These are phyloP conservation scores for Populus tomentosa DNA, from an alignment of 441 rosid species.

Conservation along the genomic window DNA sequence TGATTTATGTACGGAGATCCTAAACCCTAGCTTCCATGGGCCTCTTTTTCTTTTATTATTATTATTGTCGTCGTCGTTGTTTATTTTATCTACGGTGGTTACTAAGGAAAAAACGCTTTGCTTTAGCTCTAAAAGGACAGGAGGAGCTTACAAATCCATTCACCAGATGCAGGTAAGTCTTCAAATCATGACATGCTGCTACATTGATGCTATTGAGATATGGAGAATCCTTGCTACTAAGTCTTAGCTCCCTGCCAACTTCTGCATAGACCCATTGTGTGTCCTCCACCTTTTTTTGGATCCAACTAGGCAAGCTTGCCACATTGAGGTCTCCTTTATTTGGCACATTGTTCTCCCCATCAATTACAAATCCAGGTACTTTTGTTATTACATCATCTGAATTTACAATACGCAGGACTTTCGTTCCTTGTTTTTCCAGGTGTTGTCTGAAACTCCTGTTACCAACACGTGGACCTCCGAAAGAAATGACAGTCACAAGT, in stretches of 20 bases:
- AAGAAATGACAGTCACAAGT: slow-evolving; percentile 68
- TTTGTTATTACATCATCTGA: slow-evolving; percentile 70
- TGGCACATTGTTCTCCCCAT: slow-evolving; percentile 23
- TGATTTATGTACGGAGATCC: neutral
- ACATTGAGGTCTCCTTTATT: neutral
- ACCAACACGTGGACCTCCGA: slow-evolving; percentile 86
- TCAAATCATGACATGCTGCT: slow-evolving; percentile 68
- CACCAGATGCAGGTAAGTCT: slow-evolving; percentile 69
- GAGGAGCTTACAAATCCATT: slow-evolving; percentile 63
- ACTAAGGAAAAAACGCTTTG: slow-evolving; percentile 25
- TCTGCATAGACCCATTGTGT: slow-evolving; percentile 68
- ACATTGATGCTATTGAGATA: slow-evolving; percentile 41
- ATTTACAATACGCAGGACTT: slow-evolving; percentile 66
- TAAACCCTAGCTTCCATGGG: neutral
- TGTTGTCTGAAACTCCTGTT: slow-evolving; percentile 46
- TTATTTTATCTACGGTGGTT: neutral
- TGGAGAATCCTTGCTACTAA: slow-evolving; percentile 65
- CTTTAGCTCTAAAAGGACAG: slow-evolving; percentile 59
- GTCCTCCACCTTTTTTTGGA: slow-evolving; percentile 49
- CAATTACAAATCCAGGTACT: slow-evolving; percentile 69
- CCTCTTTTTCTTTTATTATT: too few species aligned
- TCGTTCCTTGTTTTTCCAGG: slow-evolving; percentile 63
- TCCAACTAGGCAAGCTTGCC: slow-evolving; percentile 45
- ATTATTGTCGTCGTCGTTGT: neutral
- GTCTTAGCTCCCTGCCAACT: slow-evolving; percentile 64